These are phyloP conservation scores for Tuber borchii DNA, from an alignment of 495 filamentous ascomycete species.

Conservation along the genomic window DNA sequence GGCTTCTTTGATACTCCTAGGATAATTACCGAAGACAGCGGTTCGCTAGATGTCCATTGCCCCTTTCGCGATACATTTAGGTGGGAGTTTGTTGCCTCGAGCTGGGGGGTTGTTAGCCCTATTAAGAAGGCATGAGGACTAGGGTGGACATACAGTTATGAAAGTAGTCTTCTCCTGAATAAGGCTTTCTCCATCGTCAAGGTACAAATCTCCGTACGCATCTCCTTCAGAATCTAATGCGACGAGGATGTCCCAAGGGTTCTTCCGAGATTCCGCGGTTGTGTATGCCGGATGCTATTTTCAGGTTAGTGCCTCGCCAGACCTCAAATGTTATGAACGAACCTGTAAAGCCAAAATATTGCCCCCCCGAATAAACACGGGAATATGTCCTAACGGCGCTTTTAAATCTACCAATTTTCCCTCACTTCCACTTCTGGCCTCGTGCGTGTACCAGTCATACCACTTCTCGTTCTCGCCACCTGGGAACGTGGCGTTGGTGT, in stretches of 20 bases:
- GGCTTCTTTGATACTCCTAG: background rate
- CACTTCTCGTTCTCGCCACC: constrained; percentile 60
- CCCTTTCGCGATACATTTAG: background rate
- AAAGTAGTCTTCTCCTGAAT: constrained; percentile 52
- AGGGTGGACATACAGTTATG: constrained; percentile 48
- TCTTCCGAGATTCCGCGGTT: constrained; percentile 57
- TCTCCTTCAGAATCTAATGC: constrained; percentile 53
- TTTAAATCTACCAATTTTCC: constrained; percentile 65
- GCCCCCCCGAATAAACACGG: constrained; percentile 67
- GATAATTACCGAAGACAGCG: background rate
- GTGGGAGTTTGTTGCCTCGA: constrained; percentile 1
- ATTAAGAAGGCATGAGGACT: background rate
- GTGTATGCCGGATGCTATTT: constrained; percentile 56
- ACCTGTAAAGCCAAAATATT: constrained; percentile 61
- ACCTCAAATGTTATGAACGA: background rate
- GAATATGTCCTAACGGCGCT: constrained; percentile 73
- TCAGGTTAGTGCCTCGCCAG: background rate
- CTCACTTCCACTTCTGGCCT: constrained; percentile 49
- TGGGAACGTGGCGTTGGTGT: constrained; percentile 71
- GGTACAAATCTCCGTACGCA: constrained; percentile 61
- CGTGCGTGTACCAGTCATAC: constrained; percentile 77
- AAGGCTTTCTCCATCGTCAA: constrained; percentile 75
- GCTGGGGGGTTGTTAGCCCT: background rate
- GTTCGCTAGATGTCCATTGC: background rate
- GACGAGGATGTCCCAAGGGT: constrained; percentile 63